These are phyloP conservation scores for Cyclocybe cylindracea DNA, from an alignment of 768 basidiomycete species.

Conservation along the genomic window DNA sequence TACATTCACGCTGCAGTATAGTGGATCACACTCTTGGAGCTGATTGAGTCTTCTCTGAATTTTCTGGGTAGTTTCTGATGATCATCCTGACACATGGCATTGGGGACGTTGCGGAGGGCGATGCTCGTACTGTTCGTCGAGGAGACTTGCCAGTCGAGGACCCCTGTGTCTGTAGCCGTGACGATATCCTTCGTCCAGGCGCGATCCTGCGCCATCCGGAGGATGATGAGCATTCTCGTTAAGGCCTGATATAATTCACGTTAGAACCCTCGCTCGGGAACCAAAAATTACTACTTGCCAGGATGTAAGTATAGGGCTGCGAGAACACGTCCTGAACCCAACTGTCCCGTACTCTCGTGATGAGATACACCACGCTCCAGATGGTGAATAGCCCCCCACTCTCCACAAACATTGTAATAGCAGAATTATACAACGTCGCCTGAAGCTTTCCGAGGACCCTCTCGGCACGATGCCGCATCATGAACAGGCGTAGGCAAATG, in stretches of 20 bases:
- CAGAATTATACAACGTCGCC: constrained; percentile 38
- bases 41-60: constrained; percentile 19
- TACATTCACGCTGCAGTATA: not conserved
- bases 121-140: constrained; percentile 28
- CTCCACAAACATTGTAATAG: constrained; percentile 37
- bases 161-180: constrained; percentile 28
- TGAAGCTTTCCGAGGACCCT: constrained; percentile 34
- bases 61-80: constrained; percentile 21
- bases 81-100: not conserved
- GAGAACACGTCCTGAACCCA: constrained; percentile 31
- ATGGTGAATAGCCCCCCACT: constrained; percentile 39
- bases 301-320: constrained; percentile 29
- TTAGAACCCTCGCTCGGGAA: too few species aligned
- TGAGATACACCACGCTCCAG: constrained; percentile 32
- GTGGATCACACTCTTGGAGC: constrained; percentile 15
- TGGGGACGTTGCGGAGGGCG: too few species aligned
- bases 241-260: constrained; percentile 23
- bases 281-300: constrained; percentile 24
- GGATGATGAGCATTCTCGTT: constrained; percentile 38
- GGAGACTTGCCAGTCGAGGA: constrained; percentile 41
- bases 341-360: constrained; percentile 19
- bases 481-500: constrained; percentile 31
- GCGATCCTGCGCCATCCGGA: constrained; percentile 40
- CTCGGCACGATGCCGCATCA: constrained; percentile 33
- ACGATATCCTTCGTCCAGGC: constrained; percentile 40